These are phyloP conservation scores for Tetrapisispora iriomotensis DNA, from an alignment of 805 yeast species.

Conservation along the genomic window DNA sequence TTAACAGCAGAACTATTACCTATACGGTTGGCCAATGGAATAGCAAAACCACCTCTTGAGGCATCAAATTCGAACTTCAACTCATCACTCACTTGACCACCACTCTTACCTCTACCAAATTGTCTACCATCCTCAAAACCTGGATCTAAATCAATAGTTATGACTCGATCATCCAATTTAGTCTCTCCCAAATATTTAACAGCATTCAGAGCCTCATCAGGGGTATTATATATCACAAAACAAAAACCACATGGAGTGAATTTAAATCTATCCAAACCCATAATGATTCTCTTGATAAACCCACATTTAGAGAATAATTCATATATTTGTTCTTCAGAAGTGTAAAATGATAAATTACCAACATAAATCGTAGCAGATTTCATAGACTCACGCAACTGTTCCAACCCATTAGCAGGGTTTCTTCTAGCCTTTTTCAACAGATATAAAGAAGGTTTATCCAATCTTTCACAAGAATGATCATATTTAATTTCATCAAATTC, in stretches of 20 bases:
- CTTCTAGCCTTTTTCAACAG: conserved; percentile 54
- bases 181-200: conserved; percentile 76
- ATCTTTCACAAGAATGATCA: conserved; percentile 53
- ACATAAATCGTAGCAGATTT: conserved; percentile 74
- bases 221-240: conserved; percentile 67
- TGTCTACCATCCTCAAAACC: conserved; percentile 95
- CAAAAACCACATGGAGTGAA: conserved; percentile 96
- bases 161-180: conserved; percentile 68
- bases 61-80: conserved; percentile 41
- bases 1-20: conserved; percentile 9
- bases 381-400: conserved; percentile 56
- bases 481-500: conserved; percentile 48
- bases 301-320: conserved; percentile 84
- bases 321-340: conserved; percentile 89
- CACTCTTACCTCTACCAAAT: conserved; percentile 84
- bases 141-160: conserved; percentile 88
- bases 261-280: conserved; percentile 89
- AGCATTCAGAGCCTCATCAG: conserved; percentile 68
- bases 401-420: conserved; percentile 38
- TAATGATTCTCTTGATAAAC: conserved; percentile 63
- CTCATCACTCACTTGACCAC: conserved; percentile 86
- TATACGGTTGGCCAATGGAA: conserved; percentile 29
- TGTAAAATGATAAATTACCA: conserved; percentile 80
- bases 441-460: conserved; percentile 65
- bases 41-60: conserved; percentile 38